A percentile compares a stretch with the other conserved stretches of the same genome.
phyloP scores from a whole-genome alignment of 768 basidiomycete genomes.

The Phanerodontia chrysosporium region DNA sequence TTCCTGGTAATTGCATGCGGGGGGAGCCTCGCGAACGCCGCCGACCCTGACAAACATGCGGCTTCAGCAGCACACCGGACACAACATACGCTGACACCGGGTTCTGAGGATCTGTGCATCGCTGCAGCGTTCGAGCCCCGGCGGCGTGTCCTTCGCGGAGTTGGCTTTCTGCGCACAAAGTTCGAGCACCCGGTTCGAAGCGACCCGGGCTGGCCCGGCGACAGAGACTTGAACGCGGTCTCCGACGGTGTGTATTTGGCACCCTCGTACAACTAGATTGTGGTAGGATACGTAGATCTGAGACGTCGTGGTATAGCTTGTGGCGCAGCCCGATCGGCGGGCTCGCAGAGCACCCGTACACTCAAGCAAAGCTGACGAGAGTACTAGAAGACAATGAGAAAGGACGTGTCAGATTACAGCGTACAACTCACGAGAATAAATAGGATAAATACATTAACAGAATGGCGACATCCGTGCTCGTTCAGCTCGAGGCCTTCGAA shows the following conservation, averaged over 20 bases:
- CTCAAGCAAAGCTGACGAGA: not conserved
- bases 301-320: not conserved
- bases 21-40: not conserved
- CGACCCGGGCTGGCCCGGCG: not conserved
- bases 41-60: not conserved
- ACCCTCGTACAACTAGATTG: not conserved
- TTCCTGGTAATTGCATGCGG: not conserved
- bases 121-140: not conserved
- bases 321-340: not conserved
- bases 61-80: not conserved
- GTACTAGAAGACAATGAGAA: not conserved
- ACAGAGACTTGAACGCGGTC: not conserved
- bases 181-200: not conserved
- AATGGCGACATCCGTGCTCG: not conserved
- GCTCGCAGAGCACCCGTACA: not conserved
- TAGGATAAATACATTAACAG: not conserved
- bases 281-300: not conserved
- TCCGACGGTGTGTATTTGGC: not conserved
- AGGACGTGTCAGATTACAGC: conserved; percentile 1
- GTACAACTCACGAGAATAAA: not conserved
- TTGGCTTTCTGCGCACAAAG: not conserved
- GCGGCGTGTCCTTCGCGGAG: not conserved
- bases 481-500: not conserved
- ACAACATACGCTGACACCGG: not conserved
- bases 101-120: not conserved